Evolutionary conservation across 768 basidiomycete genomes (phyloP), one percentile per base, ranked within the genome.

Genomic region (Trametes cingulata): DNA sequence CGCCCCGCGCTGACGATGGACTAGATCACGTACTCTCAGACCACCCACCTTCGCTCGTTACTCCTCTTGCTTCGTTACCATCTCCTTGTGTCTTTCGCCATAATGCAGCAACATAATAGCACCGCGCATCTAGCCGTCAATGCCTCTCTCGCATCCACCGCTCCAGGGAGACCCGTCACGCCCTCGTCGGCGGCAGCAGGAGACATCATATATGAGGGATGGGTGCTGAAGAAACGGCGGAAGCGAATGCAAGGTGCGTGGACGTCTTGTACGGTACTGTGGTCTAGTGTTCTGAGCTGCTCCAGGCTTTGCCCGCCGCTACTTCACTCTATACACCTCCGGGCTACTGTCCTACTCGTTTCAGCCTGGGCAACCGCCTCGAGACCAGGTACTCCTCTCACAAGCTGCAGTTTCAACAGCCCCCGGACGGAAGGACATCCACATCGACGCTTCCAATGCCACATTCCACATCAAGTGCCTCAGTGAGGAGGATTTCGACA

Each of bases 381-480:
- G 91, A 48, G 92, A 93, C 71, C 83, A 86, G 62, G 74, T 93
- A 49, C 78, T 76, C 22, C 75, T 74, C 1, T 80, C 82, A 41
- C 81, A 83, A 67, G 89, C 91, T 29, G 90, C 90, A n/a, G 85
- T 93, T 60, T 85, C 90, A 20, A 90, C 88, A 19, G 78, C 84
- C 5, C 77, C 78, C n/a, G 86, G 86, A 4, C 82, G 86, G 60
- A 90, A 81, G 70, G 88, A 93, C 67, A 90, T 93, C 50, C 90
- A 92, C 66, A 78, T 94, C 48, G 91, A 94, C 68, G 85, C 88
- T 3, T 81, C 77, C 66, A 85, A 78, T 43, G 87, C 86, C 25
- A 93, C 89, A 0, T 93, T 93, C 69, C 91, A 93, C 72, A 82
- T 93, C 62, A 90, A 87, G 72, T 91, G 89, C 69, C 73, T 91